A percentile compares a stretch with the other conserved stretches of the same genome.
Evolutionary conservation across 169 alveolate genomes (phyloP).

Genomic region (Plasmodium chabaudi): DNA sequence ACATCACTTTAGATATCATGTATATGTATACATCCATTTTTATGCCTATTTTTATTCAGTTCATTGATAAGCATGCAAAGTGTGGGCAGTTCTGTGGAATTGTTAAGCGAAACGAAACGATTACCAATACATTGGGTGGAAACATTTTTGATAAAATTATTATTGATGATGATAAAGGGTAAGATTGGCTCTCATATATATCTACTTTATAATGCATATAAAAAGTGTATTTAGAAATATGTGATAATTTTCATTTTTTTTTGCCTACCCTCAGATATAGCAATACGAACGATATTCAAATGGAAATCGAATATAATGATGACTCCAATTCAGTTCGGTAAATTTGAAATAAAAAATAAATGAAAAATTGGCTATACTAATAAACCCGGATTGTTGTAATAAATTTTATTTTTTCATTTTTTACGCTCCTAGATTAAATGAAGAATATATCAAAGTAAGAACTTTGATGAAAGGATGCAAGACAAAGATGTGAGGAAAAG

Average conservation of each 20-base stretch:
- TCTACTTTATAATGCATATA: too few species aligned
- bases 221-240: too few species aligned
- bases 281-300: too few species aligned
- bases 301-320: too few species aligned
- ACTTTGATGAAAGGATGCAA: background rate
- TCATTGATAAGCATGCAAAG: background rate
- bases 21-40: background rate
- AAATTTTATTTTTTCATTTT: background rate
- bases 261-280: too few species aligned
- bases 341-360: too few species aligned
- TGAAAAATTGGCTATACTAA: too few species aligned
- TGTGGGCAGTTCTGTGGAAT: constrained; percentile 35
- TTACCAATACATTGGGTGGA: constrained; percentile 24
- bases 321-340: too few species aligned
- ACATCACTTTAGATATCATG: background rate
- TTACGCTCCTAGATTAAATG: background rate
- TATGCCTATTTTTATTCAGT: background rate
- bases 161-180: constrained; percentile 2
- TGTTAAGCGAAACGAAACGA: constrained; percentile 3
- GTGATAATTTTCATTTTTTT: too few species aligned
- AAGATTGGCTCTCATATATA: background rate
- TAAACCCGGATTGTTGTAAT: background rate
- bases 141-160: constrained; percentile 36
- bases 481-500: background rate
- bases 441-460: background rate